Conservation (phyloP, 768 basidiomycete genomes). For the Hericium rajendrae region DNA sequence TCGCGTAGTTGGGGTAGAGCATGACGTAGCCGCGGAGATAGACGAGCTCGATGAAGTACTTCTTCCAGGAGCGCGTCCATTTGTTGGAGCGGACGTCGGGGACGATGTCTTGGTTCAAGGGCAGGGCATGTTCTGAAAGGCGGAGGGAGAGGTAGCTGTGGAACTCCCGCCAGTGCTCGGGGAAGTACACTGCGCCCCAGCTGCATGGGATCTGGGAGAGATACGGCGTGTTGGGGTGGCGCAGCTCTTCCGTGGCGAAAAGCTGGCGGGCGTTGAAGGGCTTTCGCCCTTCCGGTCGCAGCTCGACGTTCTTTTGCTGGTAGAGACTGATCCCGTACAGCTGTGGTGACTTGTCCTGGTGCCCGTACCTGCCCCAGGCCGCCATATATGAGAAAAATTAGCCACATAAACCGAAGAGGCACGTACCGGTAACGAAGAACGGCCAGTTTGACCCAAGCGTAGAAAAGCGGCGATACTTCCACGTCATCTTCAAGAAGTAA, state of each 20-base stretch:
- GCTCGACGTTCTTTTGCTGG: slow-evolving; percentile 75
- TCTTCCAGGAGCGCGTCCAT: slow-evolving; percentile 83
- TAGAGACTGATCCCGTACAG: slow-evolving; percentile 82
- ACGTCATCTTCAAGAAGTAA: slow-evolving; percentile 80
- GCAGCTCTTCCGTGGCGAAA: slow-evolving; percentile 36
- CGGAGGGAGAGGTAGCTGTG: slow-evolving; percentile 67
- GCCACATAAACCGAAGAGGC: neutral
- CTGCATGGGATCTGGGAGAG: slow-evolving; percentile 84
- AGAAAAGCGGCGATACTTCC: slow-evolving; percentile 77
- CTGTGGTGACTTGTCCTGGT: slow-evolving; percentile 28
- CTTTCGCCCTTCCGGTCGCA: slow-evolving; percentile 55
- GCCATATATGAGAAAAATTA: neutral
- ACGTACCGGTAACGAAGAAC: slow-evolving; percentile 63
- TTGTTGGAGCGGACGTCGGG: slow-evolving; percentile 70
- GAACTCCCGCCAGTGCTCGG: slow-evolving; percentile 82
- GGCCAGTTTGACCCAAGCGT: slow-evolving; percentile 79
- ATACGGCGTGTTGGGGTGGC: slow-evolving; percentile 52
- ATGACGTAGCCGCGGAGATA: slow-evolving; percentile 78
- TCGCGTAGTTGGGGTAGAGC: slow-evolving; percentile 80
- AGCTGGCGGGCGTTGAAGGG: slow-evolving; percentile 56
- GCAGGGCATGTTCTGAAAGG: slow-evolving; percentile 32
- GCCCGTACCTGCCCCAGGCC: slow-evolving; percentile 46
- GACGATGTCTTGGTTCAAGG: slow-evolving; percentile 41
- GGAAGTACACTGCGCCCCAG: slow-evolving; percentile 90
- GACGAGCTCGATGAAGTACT: slow-evolving; percentile 79